Evolutionary conservation across 2,329 filamentous ascomycete species (phyloP), one percentile per base, ranked within the genome.

Genomic region (Curvularia hawaiiensis): DNA sequence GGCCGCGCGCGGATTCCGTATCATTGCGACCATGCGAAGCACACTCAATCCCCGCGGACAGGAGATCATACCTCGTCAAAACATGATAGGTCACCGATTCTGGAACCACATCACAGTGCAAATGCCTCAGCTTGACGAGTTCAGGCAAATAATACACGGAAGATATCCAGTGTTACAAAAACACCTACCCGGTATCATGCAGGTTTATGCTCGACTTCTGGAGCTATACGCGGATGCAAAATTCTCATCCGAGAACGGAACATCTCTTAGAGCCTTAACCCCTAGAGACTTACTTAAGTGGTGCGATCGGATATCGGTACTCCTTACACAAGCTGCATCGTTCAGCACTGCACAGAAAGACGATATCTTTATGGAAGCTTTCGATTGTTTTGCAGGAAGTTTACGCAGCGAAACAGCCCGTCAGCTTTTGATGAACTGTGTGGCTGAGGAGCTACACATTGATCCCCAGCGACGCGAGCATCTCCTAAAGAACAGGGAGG

Each of bases 21-120:
- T 99, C 20, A 89, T 99, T 73, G 95, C 94, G 4, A 98, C 94
- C 0, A 89, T 97, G 65, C 88, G 94, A 61, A 95, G 90, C 4
- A 79, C 79, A 3, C 73, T 83, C 20, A 85, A 86, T 52, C 85
- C 88, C 9, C 82, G 85, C 59, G 90, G 90, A 79, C 82, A 88
- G 83, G 80, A 91, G 83, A 89, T 87, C 47, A 78, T 88, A 16
- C 90, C 91, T 4, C 85, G 84, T 50, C 76, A 82, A 31, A 83
- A 84, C 58, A 87, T 97, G 74, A 85, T 98, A 30, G 94, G 95
- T 20, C 84, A 89, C 67, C 87, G 94, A 48, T 87, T 98, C 57
- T 99, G 96, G 96, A 86, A 90, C 59, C 82, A 84, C 41, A 84
- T 97, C n/a, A 82, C 84, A 14, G 84, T 96, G 12, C 81, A 85